These are phyloP conservation scores for Hydnomerulius pinastri DNA, from an alignment of 768 basidiomycete species.

Conservation along the genomic window DNA sequence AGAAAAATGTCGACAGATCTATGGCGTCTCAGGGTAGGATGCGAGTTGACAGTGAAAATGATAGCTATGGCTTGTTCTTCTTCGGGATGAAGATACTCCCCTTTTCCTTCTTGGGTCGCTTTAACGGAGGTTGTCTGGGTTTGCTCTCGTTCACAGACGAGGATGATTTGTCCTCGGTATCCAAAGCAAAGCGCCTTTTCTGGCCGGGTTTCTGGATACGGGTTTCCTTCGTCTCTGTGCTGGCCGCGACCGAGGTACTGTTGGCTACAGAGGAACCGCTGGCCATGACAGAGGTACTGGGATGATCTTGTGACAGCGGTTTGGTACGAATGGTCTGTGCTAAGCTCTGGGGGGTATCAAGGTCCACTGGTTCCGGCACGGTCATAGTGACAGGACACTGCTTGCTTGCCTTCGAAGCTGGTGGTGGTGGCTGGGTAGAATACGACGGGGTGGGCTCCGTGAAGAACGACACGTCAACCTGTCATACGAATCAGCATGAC, in stretches of 20 bases:
- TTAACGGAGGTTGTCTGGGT: constrained; percentile 29
- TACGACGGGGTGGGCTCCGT: constrained; percentile 24
- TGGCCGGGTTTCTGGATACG: constrained; percentile 9
- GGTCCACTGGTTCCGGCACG: constrained; percentile 30
- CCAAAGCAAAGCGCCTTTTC: constrained; percentile 20
- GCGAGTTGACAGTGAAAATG: not conserved
- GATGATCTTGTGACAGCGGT: constrained; percentile 15
- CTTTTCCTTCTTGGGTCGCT: constrained; percentile 37
- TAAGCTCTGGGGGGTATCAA: constrained; percentile 42
- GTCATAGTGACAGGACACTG: constrained; percentile 17
- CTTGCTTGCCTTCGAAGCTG: constrained; percentile 21
- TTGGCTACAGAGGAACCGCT: not conserved
- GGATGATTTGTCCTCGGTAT: constrained; percentile 14
- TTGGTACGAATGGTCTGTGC: constrained; percentile 30
- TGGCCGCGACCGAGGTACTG: constrained; percentile 2
- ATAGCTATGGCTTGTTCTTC: constrained; percentile 38
- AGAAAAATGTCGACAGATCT: not conserved
- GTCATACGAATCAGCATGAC: not conserved
- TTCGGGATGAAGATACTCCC: constrained; percentile 64
- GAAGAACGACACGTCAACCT: constrained; percentile 43
- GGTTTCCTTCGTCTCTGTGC: constrained; percentile 9
- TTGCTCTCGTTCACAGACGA: constrained; percentile 20
- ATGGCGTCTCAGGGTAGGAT: not conserved
- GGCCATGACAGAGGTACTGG: constrained; percentile 6
- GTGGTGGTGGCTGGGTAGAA: constrained; percentile 20